Evolutionary conservation across 352 stramenopile species (phyloP), one percentile per base, ranked within the genome.

Genomic region (Globisporangium carolinianum): DNA sequence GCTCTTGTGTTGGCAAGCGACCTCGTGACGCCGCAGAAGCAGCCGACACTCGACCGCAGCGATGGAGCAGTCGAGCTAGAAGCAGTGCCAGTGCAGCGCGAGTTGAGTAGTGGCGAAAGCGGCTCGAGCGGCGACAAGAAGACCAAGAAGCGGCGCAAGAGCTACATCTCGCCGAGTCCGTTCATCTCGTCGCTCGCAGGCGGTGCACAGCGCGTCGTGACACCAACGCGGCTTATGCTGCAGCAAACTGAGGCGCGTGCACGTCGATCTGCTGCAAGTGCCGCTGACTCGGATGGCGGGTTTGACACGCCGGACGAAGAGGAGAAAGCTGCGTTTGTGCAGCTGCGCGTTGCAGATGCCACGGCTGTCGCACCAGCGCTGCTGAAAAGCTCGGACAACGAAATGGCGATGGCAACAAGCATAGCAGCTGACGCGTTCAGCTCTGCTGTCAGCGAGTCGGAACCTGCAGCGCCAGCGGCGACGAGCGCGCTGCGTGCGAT

Each of bases 161-260:
- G 68, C 48, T 78, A 71, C 47, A 59, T 79, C n/a, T 83, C 82
- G 0, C 79, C 81, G 1, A 83, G 62, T 24, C 66, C 67, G 5
- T 73, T 68, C 43, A 51, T 71, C 3, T 66, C 81, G 38, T 73
- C 76, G 35, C 58, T 91, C 4, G 62, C 69, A 32, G 79, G 81
- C 9, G 81, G 79, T 2, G 77, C 81, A 7, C 68, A 87, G 55
- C 69, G 81, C 49, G 67, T 91, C 36, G 47, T 81, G 57, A 88
- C 77, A 32, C 81, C 81, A 3, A 78, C 63, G 10, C 61, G 67
- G 10, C 39, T 65, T 12, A 11, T 36, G 3, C 38, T 47, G 5
- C 24, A 54, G 32, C 37, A 35, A 7, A 7, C n/a, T 0, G 41
- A 62, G 1, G 39, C 42, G 42, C 42, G 5, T 35, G 53, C 24